Evolutionary conservation across 2,329 filamentous ascomycete species (phyloP).

Genomic region (Beauveria pseudobassiana): DNA sequence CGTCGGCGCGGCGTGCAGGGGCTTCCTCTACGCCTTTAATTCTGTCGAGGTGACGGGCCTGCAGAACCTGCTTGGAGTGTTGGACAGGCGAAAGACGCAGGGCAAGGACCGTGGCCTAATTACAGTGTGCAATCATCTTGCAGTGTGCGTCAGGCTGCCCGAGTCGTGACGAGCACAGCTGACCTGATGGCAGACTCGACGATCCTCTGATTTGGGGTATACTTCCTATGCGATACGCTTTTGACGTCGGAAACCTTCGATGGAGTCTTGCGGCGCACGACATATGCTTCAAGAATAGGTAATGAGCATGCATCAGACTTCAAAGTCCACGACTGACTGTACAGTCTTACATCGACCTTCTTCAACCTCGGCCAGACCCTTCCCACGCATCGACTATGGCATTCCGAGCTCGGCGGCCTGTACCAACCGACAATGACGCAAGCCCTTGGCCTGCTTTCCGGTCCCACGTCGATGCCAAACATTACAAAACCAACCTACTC

Average conservation of each 20-base stretch:
- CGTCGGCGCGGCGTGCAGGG: constrained; percentile 61
- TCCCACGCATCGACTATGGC: constrained; percentile 72
- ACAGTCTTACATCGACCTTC: constrained; percentile 63
- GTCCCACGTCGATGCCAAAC: constrained; percentile 39
- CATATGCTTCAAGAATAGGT: constrained; percentile 89
- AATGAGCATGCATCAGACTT: constrained; percentile 14
- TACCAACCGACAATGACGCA: constrained; percentile 86
- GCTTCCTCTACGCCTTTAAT: constrained; percentile 70
- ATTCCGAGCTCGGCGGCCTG: constrained; percentile 74
- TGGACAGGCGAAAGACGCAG: constrained; percentile 63
- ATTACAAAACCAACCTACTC: constrained; percentile 45
- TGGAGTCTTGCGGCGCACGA: constrained; percentile 92
- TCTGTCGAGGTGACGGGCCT: constrained; percentile 70
- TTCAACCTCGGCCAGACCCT: constrained; percentile 86
- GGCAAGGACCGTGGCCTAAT: constrained; percentile 69
- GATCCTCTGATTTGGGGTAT: constrained; percentile 93
- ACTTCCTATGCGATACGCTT: constrained; percentile 65
- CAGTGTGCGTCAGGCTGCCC: constrained; percentile 25
- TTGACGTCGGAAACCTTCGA: constrained; percentile 67
- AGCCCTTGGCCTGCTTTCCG: constrained; percentile 76
- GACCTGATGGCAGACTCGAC: constrained; percentile 59
- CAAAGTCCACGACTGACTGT: neutral
- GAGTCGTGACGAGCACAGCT: constrained; percentile 3
- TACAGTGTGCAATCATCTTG: constrained; percentile 51
- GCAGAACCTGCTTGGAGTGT: constrained; percentile 62